These are phyloP conservation scores for Triticum timopheevii DNA, from an alignment of 176 grass and related monocot genomes.

Conservation along the genomic window DNA sequence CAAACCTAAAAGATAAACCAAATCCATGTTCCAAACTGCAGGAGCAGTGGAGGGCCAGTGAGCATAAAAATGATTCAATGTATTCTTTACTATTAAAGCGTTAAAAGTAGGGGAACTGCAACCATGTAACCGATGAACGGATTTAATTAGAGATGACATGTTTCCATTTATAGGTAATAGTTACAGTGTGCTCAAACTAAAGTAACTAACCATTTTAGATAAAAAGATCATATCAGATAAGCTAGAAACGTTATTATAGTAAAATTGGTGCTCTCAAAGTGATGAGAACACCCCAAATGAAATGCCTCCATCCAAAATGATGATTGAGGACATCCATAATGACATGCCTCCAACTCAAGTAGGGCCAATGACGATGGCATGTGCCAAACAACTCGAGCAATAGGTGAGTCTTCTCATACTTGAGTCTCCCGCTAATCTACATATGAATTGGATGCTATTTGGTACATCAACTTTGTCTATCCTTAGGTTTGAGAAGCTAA, in stretches of 20 bases:
- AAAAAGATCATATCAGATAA: neutral
- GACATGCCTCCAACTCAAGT: constrained; percentile 1
- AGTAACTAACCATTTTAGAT: neutral
- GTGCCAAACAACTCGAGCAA: constrained; percentile 7
- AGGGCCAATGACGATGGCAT: neutral
- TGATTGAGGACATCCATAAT: neutral
- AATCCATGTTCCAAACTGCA: constrained; percentile 83
- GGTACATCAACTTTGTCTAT: neutral
- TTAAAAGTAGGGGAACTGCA: neutral
- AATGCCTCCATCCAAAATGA: neutral
- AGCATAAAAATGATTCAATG: constrained; percentile 6
- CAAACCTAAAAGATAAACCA: constrained; percentile 96
- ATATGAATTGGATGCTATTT: neutral
- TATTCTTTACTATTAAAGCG: neutral
- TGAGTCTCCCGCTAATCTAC: neutral
- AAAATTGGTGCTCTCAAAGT: too few species aligned
- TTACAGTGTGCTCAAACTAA: neutral
- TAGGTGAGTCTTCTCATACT: neutral
- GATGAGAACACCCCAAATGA: neutral
- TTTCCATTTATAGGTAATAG: neutral
- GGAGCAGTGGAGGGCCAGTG: constrained; percentile 15
- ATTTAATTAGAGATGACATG: neutral
- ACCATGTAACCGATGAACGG: neutral
- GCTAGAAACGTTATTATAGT: neutral
- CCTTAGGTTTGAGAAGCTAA: neutral